Percentiles rank a stretch among this genome's conserved stretches.
Conservation (phyloP, 2,329 filamentous ascomycete genomes). For the Aureobasidium sp. region DNA sequence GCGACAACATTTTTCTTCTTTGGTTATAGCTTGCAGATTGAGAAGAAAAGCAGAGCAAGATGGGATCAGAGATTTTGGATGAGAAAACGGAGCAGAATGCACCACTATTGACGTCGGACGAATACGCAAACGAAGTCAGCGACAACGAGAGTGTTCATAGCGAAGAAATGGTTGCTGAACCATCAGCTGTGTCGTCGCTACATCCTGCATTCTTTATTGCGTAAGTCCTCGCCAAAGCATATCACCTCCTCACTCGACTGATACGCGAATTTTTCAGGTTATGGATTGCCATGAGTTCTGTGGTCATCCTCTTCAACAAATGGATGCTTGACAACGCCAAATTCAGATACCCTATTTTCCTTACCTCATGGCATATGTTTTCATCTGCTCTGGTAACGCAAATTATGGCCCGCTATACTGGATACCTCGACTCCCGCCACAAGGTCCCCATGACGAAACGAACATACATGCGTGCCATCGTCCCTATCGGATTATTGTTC, state of each 20-base stretch:
- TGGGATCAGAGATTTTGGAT: neutral
- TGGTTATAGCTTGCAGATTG: neutral
- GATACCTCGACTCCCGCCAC: constrained; percentile 21
- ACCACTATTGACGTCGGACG: neutral
- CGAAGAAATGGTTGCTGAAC: neutral
- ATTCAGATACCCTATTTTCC: constrained; percentile 43
- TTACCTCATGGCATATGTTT: constrained; percentile 24
- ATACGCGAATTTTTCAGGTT: constrained; percentile 35
- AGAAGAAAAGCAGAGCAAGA: neutral
- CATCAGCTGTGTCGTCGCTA: constrained; percentile 33
- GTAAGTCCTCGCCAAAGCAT: constrained; percentile 35
- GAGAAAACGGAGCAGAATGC: constrained; percentile 12
- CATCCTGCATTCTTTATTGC: constrained; percentile 82
- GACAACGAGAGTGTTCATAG: constrained; percentile 4
- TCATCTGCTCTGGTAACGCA: constrained; percentile 24
- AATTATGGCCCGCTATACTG: constrained; percentile 22
- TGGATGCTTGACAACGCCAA: constrained; percentile 70
- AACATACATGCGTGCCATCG: constrained; percentile 23
- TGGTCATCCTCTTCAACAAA: constrained; percentile 88
- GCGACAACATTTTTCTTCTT: neutral
- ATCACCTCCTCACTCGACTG: neutral
- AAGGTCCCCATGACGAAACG: constrained; percentile 23
- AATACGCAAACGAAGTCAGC: constrained; percentile 1
- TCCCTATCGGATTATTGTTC: constrained; percentile 24
- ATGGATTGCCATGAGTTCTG: constrained; percentile 77